These are phyloP conservation scores for Rugosomyces carneus DNA, from an alignment of 1,284 basidiomycete species.

Conservation along the genomic window DNA sequence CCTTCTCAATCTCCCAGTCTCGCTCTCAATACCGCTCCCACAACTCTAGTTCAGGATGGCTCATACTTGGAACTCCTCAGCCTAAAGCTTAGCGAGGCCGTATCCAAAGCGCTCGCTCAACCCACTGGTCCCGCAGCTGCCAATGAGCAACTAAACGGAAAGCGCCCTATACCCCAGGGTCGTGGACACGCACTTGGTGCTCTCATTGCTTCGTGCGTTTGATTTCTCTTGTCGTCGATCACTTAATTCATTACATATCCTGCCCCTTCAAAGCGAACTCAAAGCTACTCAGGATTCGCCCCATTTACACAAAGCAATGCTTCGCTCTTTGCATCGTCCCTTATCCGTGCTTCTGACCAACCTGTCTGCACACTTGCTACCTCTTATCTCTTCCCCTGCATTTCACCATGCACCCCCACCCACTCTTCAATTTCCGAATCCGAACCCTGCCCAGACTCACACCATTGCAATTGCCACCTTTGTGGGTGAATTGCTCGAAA, in stretches of 20 bases:
- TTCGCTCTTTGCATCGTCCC: slow-evolving; percentile 68
- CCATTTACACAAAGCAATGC: slow-evolving; percentile 61
- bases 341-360: slow-evolving; percentile 68
- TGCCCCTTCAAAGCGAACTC: slow-evolving; percentile 49
- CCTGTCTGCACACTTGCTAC: slow-evolving; percentile 58
- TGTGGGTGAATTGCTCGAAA: slow-evolving; percentile 64
- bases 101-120: slow-evolving; percentile 67
- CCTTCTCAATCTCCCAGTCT: slow-evolving; percentile 37
- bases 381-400: slow-evolving; percentile 56
- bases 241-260: slow-evolving; percentile 15
- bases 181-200: slow-evolving; percentile 60
- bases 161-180: slow-evolving; percentile 62
- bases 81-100: slow-evolving; percentile 72
- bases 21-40: slow-evolving; percentile 28
- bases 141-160: slow-evolving; percentile 52
- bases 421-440: slow-evolving; percentile 42
- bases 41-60: slow-evolving; percentile 62
- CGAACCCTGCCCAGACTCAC: slow-evolving; percentile 65
- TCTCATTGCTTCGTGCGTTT: slow-evolving; percentile 60
- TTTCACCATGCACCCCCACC: slow-evolving; percentile 50
- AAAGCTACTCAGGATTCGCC: slow-evolving; percentile 54
- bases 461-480: slow-evolving; percentile 61
- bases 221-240: slow-evolving; percentile 12
- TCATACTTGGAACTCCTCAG: slow-evolving; percentile 71
- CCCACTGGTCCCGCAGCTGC: slow-evolving; percentile 46